Percentiles rank a stretch among this genome's conserved stretches.
phyloP scores from a whole-genome alignment of 2,329 filamentous ascomycete genomes.

The Epicoccum nigrum region DNA sequence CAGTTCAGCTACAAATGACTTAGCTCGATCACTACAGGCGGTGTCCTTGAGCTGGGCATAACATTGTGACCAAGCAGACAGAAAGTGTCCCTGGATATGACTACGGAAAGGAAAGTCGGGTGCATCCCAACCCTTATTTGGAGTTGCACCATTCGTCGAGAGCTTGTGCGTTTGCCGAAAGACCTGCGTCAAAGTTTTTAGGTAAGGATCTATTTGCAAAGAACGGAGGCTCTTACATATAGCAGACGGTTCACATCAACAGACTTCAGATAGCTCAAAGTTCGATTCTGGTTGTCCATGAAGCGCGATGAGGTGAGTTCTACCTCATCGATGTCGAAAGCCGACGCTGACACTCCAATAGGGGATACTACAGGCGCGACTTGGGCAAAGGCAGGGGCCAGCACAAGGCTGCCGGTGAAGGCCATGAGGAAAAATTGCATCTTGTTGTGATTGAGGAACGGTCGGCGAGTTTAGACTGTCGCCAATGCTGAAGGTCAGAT shows the following conservation, averaged over 20 bases:
- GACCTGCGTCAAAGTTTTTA: neutral
- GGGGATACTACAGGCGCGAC: neutral
- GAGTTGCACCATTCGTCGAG: neutral
- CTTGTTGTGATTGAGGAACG: neutral
- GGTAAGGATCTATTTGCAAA: neutral
- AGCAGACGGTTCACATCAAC: neutral
- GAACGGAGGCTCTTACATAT: neutral
- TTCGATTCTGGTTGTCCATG: constrained; percentile 4
- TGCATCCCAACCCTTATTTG: neutral
- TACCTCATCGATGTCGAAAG: neutral
- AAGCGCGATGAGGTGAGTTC: neutral
- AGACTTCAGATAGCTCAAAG: neutral
- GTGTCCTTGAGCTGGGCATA: constrained; percentile 2
- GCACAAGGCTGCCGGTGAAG: neutral
- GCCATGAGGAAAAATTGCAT: neutral
- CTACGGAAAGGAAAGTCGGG: neutral
- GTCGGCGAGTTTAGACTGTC: neutral
- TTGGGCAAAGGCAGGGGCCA: neutral
- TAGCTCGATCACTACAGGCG: neutral
- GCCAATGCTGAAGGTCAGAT: too few relatives aligned
- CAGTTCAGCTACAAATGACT: neutral
- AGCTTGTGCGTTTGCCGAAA: constrained; percentile 3
- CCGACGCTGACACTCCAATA: constrained; percentile 1
- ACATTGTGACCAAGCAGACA: neutral
- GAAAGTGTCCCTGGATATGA: constrained; percentile 2